These are phyloP conservation scores for Ophiosphaerella korrae DNA, from an alignment of 2,329 filamentous ascomycete genomes.

Conservation along the genomic window DNA sequence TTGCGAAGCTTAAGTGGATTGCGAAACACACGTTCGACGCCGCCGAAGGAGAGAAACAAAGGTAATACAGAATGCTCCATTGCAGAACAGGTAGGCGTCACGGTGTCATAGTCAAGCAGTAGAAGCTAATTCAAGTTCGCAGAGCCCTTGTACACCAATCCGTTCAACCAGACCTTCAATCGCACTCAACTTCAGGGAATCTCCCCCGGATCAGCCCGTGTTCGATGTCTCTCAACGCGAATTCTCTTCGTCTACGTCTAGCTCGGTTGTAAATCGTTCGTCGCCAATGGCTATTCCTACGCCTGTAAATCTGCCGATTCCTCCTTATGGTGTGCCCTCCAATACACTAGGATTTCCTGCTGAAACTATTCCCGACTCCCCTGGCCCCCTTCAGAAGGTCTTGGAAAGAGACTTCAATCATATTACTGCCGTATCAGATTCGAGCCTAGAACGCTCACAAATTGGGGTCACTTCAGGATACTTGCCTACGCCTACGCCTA, in stretches of 20 bases:
- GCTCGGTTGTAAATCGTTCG: constrained; percentile 27
- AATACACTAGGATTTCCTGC: constrained; percentile 12
- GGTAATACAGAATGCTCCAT: constrained; percentile 2
- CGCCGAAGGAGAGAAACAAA: constrained; percentile 19
- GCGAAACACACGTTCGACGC: constrained; percentile 26
- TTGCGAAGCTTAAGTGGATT: constrained; percentile 36
- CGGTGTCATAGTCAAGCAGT: neutral
- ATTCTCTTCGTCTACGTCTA: constrained; percentile 16
- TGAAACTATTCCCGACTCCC: constrained; percentile 35
- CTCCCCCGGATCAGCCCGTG: constrained; percentile 28
- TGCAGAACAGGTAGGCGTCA: constrained; percentile 12
- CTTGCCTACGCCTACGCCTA: constrained; percentile 26
- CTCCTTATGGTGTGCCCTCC: constrained; percentile 1
- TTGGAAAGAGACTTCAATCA: constrained; percentile 22
- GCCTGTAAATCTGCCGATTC: constrained; percentile 8
- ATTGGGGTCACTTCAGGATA: constrained; percentile 3
- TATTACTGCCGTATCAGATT: constrained; percentile 1
- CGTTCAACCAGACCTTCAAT: constrained; percentile 24
- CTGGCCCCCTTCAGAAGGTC: constrained; percentile 32
- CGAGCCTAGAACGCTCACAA: neutral
- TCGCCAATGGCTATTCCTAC: constrained; percentile 37
- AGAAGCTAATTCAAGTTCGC: neutral
- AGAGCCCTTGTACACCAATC: constrained; percentile 21
- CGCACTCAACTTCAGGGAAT: constrained; percentile 32
- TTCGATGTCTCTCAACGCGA: constrained; percentile 25